Conservation (phyloP, 352 stramenopile genomes). For the Pythium rhizo-oryzae region DNA sequence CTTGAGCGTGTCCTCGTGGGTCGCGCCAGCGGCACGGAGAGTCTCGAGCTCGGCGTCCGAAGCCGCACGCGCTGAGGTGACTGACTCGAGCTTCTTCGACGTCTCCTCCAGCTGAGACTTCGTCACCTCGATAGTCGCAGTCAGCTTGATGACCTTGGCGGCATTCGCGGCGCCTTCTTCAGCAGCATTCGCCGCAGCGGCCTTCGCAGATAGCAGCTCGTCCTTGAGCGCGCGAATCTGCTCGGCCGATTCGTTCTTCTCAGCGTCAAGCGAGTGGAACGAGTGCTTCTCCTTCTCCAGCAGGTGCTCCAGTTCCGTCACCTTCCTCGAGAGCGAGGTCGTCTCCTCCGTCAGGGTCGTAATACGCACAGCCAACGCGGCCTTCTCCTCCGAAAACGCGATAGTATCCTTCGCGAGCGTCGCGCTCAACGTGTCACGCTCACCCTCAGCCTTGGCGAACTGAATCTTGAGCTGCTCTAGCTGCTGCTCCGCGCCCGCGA, state of each 20-base stretch:
- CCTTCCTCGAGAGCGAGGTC: slow-evolving; percentile 23
- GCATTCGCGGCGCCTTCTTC: slow-evolving; percentile 35
- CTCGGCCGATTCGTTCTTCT: slow-evolving; percentile 44
- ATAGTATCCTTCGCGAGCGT: slow-evolving; percentile 35
- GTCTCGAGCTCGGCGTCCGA: slow-evolving; percentile 45
- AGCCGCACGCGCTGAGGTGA: slow-evolving; percentile 32
- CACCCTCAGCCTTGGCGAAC: slow-evolving; percentile 12
- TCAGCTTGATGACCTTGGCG: slow-evolving; percentile 41
- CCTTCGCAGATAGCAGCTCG: slow-evolving; percentile 45
- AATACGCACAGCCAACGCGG: slow-evolving; percentile 20
- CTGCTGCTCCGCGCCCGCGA: slow-evolving; percentile 16
- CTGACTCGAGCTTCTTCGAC: slow-evolving; percentile 39
- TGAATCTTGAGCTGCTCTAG: slow-evolving; percentile 26
- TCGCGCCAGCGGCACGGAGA: slow-evolving; percentile 38
- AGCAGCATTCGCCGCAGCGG: slow-evolving; percentile 40
- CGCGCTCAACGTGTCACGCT: slow-evolving; percentile 29
- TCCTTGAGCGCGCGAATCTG: slow-evolving; percentile 55
- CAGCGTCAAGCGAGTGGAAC: slow-evolving; percentile 28
- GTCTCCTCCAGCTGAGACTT: slow-evolving; percentile 41
- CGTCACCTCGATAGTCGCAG: slow-evolving; percentile 35
- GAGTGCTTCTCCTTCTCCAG: slow-evolving; percentile 37
- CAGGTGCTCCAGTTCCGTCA: slow-evolving; percentile 13
- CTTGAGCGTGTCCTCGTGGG: slow-evolving; percentile 71
- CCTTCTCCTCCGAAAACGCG: slow-evolving; percentile 25
- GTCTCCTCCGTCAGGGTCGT: slow-evolving; percentile 38